Conservation (phyloP, 2,329 filamentous ascomycete species). For the Cadophora luteo-olivacea region DNA sequence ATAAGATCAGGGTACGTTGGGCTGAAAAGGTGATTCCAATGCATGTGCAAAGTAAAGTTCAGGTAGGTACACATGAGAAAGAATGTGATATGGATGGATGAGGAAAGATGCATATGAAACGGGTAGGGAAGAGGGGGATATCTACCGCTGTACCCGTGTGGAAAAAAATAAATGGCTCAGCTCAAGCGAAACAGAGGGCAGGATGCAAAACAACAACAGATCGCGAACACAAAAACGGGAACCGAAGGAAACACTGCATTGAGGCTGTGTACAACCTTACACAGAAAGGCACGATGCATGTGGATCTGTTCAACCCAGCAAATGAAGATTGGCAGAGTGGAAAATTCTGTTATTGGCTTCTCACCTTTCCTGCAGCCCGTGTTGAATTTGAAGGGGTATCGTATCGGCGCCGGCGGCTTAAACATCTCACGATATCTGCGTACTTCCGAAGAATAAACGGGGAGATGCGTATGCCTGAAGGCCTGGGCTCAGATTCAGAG, state of each 20-base stretch:
- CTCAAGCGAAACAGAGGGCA: background rate
- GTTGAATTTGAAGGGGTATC: background rate
- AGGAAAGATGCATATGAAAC: conserved; percentile 3
- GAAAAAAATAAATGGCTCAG: conserved; percentile 3
- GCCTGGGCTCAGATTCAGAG: conserved; percentile 2
- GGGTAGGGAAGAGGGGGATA: background rate
- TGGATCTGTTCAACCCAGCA: conserved; percentile 19
- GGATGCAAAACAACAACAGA: background rate
- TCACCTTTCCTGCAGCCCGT: background rate
- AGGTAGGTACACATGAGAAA: background rate
- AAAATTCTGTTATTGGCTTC: conserved; percentile 19
- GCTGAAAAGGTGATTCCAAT: background rate
- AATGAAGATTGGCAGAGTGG: conserved; percentile 10
- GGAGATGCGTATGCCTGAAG: conserved; percentile 8
- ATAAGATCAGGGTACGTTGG: background rate
- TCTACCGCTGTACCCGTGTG: background rate
- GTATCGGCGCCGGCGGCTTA: conserved; percentile 16
- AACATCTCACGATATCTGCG: conserved; percentile 21
- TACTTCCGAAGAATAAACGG: conserved; percentile 17
- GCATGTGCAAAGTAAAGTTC: background rate
- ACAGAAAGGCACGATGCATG: conserved; percentile 6
- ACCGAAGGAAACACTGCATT: conserved; percentile 10
- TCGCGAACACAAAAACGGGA: background rate
- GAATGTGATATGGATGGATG: conserved; percentile 5
- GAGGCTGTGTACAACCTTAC: conserved; percentile 13